These are phyloP conservation scores for Arthrocladium fulminans DNA, from an alignment of 2,329 filamentous ascomycete genomes.

Conservation along the genomic window DNA sequence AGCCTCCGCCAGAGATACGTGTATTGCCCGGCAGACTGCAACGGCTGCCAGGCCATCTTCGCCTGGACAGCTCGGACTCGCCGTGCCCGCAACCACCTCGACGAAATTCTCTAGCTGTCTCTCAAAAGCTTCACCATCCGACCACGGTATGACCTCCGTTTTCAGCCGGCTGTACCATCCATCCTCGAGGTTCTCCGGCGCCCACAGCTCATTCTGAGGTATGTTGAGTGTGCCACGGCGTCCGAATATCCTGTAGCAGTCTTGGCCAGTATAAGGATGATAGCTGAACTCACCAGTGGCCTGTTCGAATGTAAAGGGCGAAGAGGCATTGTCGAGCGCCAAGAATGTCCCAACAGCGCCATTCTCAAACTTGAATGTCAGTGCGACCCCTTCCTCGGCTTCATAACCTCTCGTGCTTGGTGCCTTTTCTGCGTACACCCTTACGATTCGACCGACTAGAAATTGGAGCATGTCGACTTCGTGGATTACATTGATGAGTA, in stretches of 20 bases:
- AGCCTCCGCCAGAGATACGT: neutral
- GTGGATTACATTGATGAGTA: conserved; percentile 13
- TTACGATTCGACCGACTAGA: conserved; percentile 5
- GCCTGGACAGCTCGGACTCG: conserved; percentile 9
- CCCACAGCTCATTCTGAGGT: conserved; percentile 9
- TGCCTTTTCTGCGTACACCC: neutral
- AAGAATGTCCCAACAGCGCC: conserved; percentile 14
- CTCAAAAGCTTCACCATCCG: conserved; percentile 8
- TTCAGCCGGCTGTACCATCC: neutral
- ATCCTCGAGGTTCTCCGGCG: conserved; percentile 1
- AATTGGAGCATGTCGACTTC: conserved; percentile 14
- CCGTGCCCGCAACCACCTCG: conserved; percentile 4
- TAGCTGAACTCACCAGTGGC: conserved; percentile 10
- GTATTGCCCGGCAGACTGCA: conserved; percentile 11
- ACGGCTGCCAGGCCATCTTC: conserved; percentile 11
- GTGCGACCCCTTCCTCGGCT: conserved; percentile 11
- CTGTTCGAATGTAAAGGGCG: conserved; percentile 8
- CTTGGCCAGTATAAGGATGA: conserved; percentile 4
- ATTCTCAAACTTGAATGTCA: conserved; percentile 10
- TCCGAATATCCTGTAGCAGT: conserved; percentile 12
- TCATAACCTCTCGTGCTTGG: conserved; percentile 1
- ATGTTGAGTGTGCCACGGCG: conserved; percentile 10
- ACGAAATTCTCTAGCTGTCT: conserved; percentile 9
- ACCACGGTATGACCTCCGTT: neutral
- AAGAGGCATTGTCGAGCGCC: conserved; percentile 8